phyloP scores from a whole-genome alignment of 345 rosid genomes.

The Citrus reticulata region DNA sequence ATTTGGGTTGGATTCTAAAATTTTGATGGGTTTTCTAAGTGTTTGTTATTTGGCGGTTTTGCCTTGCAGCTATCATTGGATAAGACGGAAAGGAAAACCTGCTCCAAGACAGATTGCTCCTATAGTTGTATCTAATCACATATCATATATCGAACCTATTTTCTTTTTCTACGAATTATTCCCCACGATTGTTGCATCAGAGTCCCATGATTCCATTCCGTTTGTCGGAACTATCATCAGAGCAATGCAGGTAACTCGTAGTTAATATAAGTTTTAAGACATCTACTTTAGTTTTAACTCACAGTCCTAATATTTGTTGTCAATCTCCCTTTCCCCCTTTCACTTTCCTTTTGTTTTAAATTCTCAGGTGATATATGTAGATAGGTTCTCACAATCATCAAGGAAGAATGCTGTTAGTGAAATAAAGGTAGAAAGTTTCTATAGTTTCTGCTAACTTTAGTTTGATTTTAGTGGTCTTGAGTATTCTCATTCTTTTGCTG shows the following conservation, averaged over 20 bases:
- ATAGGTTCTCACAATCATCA: slow-evolving; percentile 77
- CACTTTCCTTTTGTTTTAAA: not conserved
- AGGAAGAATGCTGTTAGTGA: slow-evolving; percentile 86
- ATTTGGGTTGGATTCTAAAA: not conserved
- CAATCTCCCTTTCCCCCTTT: too few relatives aligned
- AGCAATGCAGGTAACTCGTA: slow-evolving; percentile 81
- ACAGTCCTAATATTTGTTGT: not conserved
- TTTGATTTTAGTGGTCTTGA: not conserved
- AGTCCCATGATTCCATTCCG: slow-evolving; percentile 90
- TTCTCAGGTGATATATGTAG: slow-evolving; percentile 93
- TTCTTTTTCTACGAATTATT: slow-evolving; percentile 88
- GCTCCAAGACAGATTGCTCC: slow-evolving; percentile 88
- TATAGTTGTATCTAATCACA: slow-evolving; percentile 87
- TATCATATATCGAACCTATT: slow-evolving; percentile 89
- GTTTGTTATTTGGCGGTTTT: not conserved
- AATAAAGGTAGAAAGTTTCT: slow-evolving; percentile 83
- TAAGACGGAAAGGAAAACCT: slow-evolving; percentile 83
- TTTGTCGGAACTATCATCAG: slow-evolving; percentile 95
- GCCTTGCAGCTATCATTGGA: slow-evolving; percentile 85
- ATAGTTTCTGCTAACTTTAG: slow-evolving; percentile 10
- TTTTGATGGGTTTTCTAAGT: not conserved
- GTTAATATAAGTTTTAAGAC: not conserved
- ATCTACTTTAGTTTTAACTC: not conserved
- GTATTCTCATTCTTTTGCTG: not conserved
- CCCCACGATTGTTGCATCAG: slow-evolving; percentile 92